Evolutionary conservation across 2,329 filamentous ascomycete genomes (phyloP).

Genomic region (Tolypocladium tropicale): DNA sequence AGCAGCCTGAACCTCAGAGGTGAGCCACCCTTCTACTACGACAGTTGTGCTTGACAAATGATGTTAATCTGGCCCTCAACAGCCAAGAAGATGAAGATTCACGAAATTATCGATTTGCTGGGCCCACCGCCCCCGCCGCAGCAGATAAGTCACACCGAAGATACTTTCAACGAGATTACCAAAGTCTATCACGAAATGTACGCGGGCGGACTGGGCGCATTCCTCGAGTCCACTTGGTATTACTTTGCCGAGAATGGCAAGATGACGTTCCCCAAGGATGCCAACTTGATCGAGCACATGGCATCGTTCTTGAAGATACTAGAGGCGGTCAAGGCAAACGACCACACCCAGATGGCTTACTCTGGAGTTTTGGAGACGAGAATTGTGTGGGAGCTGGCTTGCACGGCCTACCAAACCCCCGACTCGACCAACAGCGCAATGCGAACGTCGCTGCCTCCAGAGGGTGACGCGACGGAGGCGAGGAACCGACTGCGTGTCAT

Average conservation of each 20-base stretch:
- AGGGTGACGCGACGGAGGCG: constrained; percentile 53
- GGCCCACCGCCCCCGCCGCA: constrained; percentile 49
- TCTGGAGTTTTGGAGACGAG: constrained; percentile 46
- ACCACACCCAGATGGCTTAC: constrained; percentile 41
- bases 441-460: constrained; percentile 29
- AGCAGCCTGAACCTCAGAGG: constrained; percentile 36
- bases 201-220: constrained; percentile 59
- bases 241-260: constrained; percentile 35
- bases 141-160: constrained; percentile 38
- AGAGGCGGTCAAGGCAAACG: constrained; percentile 35
- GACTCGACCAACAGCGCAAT: constrained; percentile 23
- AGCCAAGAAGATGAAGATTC: constrained; percentile 53
- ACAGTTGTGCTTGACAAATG: background rate
- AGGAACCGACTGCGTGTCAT: constrained; percentile 64
- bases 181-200: constrained; percentile 68
- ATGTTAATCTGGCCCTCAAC: constrained; percentile 7
- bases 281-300: constrained; percentile 54
- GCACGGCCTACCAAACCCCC: constrained; percentile 32
- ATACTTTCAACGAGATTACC: constrained; percentile 54
- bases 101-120: constrained; percentile 57
- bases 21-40: constrained; percentile 36
- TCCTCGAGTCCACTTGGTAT: constrained; percentile 83
- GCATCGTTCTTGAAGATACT: constrained; percentile 51
- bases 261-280: constrained; percentile 39
- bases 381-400: constrained; percentile 50